A percentile compares a stretch with the other conserved stretches of the same genome.
Conservation (phyloP, 208 protist genomes). For the Leptomonas pyrrhocoris region DNA sequence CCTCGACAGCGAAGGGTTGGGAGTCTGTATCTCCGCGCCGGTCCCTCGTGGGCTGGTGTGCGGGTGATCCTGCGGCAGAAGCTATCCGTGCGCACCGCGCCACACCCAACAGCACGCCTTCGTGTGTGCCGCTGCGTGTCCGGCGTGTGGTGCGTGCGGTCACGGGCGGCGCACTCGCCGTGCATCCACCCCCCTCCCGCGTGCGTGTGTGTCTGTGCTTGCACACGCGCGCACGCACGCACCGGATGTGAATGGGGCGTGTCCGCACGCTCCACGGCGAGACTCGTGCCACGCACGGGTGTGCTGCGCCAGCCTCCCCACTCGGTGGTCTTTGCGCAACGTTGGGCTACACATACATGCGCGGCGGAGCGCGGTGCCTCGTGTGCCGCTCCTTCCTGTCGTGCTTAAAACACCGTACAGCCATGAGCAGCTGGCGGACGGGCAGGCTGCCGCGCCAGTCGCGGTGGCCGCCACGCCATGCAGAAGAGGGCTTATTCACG, state of each 20-base stretch:
- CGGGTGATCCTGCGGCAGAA: slow-evolving; percentile 31
- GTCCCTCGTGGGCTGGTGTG: slow-evolving; percentile 25
- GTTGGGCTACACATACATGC: slow-evolving; percentile 26
- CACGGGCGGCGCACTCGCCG: slow-evolving; percentile 29
- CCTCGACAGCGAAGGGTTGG: slow-evolving; percentile 20
- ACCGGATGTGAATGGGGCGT: slow-evolving; percentile 18
- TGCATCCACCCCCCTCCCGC: slow-evolving; percentile 21
- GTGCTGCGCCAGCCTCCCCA: slow-evolving; percentile 30
- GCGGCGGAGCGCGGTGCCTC: neutral
- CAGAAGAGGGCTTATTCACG: slow-evolving; percentile 30
- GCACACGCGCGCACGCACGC: neutral
- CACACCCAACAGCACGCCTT: slow-evolving; percentile 4
- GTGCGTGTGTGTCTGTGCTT: too few species aligned
- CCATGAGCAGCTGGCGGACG: slow-evolving; percentile 32
- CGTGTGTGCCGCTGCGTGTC: slow-evolving; percentile 1
- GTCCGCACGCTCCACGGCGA: slow-evolving; percentile 19
- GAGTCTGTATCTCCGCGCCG: slow-evolving; percentile 27
- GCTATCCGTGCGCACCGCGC: slow-evolving; percentile 19
- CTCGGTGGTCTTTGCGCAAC: slow-evolving; percentile 28
- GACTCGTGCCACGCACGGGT: slow-evolving; percentile 22
- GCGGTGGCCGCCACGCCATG: slow-evolving; percentile 31
- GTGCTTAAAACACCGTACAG: slow-evolving; percentile 30
- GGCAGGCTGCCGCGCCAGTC: slow-evolving; percentile 19
- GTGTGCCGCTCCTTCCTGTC: slow-evolving; percentile 1
- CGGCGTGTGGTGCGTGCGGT: slow-evolving; percentile 6